Base-by-base conservation (phyloP, 352 stramenopile species). In the Globisporangium perplexum region DNA sequence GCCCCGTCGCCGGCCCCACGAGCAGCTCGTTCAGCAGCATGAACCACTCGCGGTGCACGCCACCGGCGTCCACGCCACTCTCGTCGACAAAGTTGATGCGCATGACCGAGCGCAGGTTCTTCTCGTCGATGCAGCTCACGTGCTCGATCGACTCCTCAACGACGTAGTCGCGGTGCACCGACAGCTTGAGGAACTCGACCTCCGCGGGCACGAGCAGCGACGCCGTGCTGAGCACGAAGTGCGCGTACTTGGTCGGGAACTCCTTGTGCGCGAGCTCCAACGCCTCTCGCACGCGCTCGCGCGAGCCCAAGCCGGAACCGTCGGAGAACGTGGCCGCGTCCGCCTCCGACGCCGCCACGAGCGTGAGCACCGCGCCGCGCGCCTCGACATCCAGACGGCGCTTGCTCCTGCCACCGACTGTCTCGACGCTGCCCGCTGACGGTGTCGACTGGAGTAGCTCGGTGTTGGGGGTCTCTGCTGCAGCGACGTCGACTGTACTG, bases 31-130 rank as follows among this genome's bases (percentile, higher is more conserved):
- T 45, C n/a, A 46, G 53, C 33, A 96, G 69, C 65, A 82, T 77
- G 64, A 95, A 89, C 89, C 89, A 99, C 79, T 99, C 97, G 22
- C 89, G 77, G 31, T 95, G 81, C 12, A 97, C 59, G 15, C 84
- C 88, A 3, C 88, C 88, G 23, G 87, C 88, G 67, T 97, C 88
- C 28, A 95, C 70, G 20, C 81, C 88, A 15, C 61, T 81, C 50
- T 97, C 88, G 48, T 90, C 82, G 26, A 93, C 50, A 47, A 96
- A 96, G 39, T 91, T 85, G 53, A 95, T 88, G n/a, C 86, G 74
- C 66, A 93, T 86, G 26, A 82, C 79, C 1, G 82, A 86, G 5
- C 72, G 81, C 24, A 89, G 63, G 46, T 82, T 71, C 45, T 72
- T 73, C 6, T 72, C 64, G 14, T 80, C 59, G 47, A 92, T 82